phyloP scores from a whole-genome alignment of 495 filamentous ascomycete genomes.

The Cenococcum geophilum region DNA sequence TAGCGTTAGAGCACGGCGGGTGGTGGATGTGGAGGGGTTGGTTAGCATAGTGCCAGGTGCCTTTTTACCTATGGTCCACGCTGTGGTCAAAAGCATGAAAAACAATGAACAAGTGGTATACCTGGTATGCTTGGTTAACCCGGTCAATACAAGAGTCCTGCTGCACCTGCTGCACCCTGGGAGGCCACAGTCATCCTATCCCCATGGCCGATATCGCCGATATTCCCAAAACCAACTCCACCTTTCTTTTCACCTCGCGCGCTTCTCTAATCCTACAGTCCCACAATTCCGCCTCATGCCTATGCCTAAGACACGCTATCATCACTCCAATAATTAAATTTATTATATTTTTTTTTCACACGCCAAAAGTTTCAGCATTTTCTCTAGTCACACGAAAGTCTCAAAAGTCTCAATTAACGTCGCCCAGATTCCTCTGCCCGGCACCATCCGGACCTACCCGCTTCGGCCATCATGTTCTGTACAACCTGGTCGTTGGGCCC shows the following conservation, averaged over 20 bases:
- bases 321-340: too few relatives aligned
- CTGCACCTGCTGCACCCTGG: too few relatives aligned
- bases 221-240: too few relatives aligned
- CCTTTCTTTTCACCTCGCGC: too few relatives aligned
- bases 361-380: neutral
- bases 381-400: neutral
- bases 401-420: neutral
- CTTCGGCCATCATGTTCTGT: neutral
- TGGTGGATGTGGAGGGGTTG: too few relatives aligned
- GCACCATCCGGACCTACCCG: neutral
- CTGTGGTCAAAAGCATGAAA: neutral
- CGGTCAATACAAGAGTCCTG: too few relatives aligned
- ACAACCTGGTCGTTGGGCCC: slow-evolving; percentile 4
- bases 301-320: too few relatives aligned
- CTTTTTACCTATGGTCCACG: neutral
- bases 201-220: slow-evolving; percentile 1
- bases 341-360: too few relatives aligned
- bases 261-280: too few relatives aligned
- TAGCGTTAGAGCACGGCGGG: neutral
- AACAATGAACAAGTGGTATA: neutral
- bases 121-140: neutral
- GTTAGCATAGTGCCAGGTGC: neutral
- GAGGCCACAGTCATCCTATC: too few relatives aligned
- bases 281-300: too few relatives aligned
- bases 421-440: neutral